Evolutionary conservation across 2,329 filamentous ascomycete species (phyloP), one percentile per base, ranked within the genome.

Genomic region (Dendryphion nanum): DNA sequence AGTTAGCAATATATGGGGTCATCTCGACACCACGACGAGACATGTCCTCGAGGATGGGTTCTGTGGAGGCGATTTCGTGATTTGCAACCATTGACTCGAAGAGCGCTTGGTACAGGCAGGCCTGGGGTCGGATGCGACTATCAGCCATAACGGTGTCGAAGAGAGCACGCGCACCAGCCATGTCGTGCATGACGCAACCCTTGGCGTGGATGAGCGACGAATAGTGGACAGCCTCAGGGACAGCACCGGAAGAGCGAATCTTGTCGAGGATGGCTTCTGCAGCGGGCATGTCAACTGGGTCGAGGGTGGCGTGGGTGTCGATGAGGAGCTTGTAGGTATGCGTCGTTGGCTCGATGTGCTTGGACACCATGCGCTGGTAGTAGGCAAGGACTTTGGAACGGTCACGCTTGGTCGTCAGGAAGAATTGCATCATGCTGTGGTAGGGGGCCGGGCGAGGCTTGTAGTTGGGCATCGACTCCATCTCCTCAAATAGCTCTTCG

Each of bases 341-440:
- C 45, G 89, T 86, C 1, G 93, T 97, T 2, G 93, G 91, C 43
- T 86, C 75, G 61, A 98, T 98, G 40, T 83, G 82, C 71, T 85
- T 87, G 16, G 81, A 77, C 63, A 85, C 82, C 93, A 98, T 97
- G 46, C 91, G 87, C 67, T 95, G 85, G 63, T 95, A 97, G 76
- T 97, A 98, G 20, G 83, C 78, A 17, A 98, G 77, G 4, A 96
- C 91, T 80, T 97, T 97, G 66, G 77, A 73, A 71, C 93, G 91
- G 67, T 98, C 91, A 37, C 89, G 88, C 79, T 97, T 97, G 38
- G 91, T 97, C 40, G 88, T 95, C 52, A 97, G 76, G 79, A 97
- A 98, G 73, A 95, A 97, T 65, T 98, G 93, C 82, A 98, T 98
- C 83, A 98, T 86, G 69, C 89, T 95, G 75, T 98, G 96, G 77